Conservation (phyloP, 345 rosid genomes). For the Balakata baccata region DNA sequence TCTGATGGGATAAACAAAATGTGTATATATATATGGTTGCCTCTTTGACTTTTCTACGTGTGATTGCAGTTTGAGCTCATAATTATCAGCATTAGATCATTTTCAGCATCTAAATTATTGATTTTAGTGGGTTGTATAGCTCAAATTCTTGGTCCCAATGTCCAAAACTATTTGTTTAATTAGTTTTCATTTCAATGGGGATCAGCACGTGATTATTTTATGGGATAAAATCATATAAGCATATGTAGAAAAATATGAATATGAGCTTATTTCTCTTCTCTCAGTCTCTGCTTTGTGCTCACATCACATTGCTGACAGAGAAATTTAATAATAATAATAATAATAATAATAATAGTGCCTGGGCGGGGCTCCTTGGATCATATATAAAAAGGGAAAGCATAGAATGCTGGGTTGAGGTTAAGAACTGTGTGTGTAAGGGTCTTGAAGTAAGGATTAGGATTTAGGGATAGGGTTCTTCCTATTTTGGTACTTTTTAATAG, state of each 20-base stretch:
- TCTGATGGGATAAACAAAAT: no score
- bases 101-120: background rate
- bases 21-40: no score
- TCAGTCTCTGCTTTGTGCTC: background rate
- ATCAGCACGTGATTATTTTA: background rate
- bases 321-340: no score
- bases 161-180: background rate
- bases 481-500: background rate
- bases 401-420: no score
- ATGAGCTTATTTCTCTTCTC: background rate
- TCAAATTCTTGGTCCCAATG: no score
- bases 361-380: no score
- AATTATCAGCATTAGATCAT: background rate
- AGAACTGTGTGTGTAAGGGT: no score
- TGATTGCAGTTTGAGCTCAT: background rate
- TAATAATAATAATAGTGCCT: no score
- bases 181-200: background rate
- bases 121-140: no score
- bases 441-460: background rate
- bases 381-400: no score
- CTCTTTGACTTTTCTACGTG: no score
- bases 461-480: background rate
- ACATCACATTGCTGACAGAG: background rate
- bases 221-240: background rate
- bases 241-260: background rate